Evolutionary conservation across 805 yeast species (phyloP), one percentile per base, ranked within the genome.

Genomic region (Lachancea dasiensis): DNA sequence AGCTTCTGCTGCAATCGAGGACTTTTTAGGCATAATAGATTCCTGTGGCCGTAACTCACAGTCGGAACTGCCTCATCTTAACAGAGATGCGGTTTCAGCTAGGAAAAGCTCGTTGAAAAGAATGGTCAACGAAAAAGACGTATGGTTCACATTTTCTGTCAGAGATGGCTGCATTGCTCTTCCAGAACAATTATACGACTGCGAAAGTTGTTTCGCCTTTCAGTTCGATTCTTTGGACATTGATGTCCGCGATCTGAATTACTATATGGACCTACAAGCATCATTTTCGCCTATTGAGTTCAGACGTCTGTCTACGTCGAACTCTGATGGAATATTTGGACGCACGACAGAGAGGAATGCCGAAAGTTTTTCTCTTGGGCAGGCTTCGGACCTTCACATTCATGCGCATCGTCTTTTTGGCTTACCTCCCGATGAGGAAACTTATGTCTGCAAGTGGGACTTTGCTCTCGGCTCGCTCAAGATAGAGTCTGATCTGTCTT

Each of bases 401-500:
- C 94, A 85, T 58, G 94, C 95, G 1, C 95, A 90, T 58, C 69
- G 97, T 51, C 78, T 89, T 79, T 86, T 86, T 65, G 98, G 98
- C 0, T 56, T 86, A 2, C 95, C 95, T 0, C 97, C 97, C 0
- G 65, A 69, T 6, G 95, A 86, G 54, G 86, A 90, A 1, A 86
- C 97, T 0, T 92, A 85, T 54, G 77, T 75, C 46, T 87, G 96
- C 51, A 80, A 84, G 43, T 92, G 98, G 98, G 89, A 82, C 42
- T 76, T 92, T 48, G 75, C 72, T 19, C 54, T 81, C 1, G 95
- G 89, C 7, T 66, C 64, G 4, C 61, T 87, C 4, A 40, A 49
- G 1, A 59, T 85, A 9, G 70, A 76, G 39, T 73, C 84, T 1
- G 61, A 69, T 7, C 65, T 78, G 0, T 40, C 49, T 3, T 69